Base-by-base conservation (phyloP, 2,329 filamentous ascomycete genomes). In the Scleromitrula shiraiana region DNA sequence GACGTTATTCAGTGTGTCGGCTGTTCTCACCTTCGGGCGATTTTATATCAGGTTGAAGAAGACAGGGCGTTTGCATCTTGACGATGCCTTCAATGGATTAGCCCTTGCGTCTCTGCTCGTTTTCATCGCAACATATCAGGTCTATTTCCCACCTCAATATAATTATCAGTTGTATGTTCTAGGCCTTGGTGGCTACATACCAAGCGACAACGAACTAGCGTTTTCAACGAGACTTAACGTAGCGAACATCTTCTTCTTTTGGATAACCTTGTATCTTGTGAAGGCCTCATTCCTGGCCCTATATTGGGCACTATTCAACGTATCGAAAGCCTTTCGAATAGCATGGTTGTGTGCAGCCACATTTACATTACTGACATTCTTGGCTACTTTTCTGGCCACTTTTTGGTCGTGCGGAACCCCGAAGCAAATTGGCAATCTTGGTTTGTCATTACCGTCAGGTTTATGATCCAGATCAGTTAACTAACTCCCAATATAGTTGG, bases 371-470 rank as follows among this genome's bases (percentile, higher is more conserved):
- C 20, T 35, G n/a, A 29, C 44, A 19, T 47, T 47, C 20, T 23
- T 47, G 8, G 37, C 27, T 8, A 47, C 35, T 2, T 47, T 47
- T 24, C 19, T 47, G 5, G 23, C 37, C 17, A 33, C 41, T 14
- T 47, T 47, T 22, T 47, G 44, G 44, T 23, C 27, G 8, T 47
- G 44, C 15, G 37, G 37, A 33, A 47, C 44, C n/a, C 44, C 44
- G 3, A 41, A 17, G 22, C 33, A 39, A 15, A n/a, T 46, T 27
- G 24, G n/a, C 19, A 38, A 46, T 30, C 14, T 46, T 32, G 43
- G 43, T 46, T 39, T 7, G 4, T 15, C 17, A 5, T 29, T 23
- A 1, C 10, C 35, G 5, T 1, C 2, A 15, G 10, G 15, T 0
- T 12, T 24, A 1, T 8, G 3, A 19, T 23, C 5, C n/a, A 26